Evolutionary conservation across 2,329 filamentous ascomycete species (phyloP), one percentile per base, ranked within the genome.

Genomic region (Sarocladiaceae sp.): DNA sequence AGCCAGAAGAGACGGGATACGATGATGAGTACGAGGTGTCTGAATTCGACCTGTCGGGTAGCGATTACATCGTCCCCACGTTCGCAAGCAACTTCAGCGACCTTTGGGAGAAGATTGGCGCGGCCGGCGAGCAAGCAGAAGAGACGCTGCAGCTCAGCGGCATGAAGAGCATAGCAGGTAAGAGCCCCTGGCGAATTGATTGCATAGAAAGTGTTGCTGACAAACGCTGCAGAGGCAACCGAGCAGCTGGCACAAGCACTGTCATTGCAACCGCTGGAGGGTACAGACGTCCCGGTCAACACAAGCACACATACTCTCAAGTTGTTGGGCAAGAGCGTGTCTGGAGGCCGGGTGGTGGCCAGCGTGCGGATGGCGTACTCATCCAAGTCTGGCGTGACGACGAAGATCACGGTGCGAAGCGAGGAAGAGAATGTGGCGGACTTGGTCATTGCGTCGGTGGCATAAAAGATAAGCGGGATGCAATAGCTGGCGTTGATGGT

Each of bases 1-100:
- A 96, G 66, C 87, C 91, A 1, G 93, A 98, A 64, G 89, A 95
- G 13, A 76, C 70, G 37, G 93, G 93, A 35, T 97, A 97, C 63
- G 91, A 97, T 44, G 93, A 98, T 58, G 93, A 98, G 68, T 98
- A 98, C 61, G 88, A 96, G 68, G 85, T 97, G 48, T 88, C 93
- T 50, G 89, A 96, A 60, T 81, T 97, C 49, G 90, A 96, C 50
- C 79, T 98, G 48, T 78, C 81, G 15, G 93, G 91, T 47, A 89
- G 88, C 53, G 93, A 98, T 65, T 98, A 96, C 65, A 82, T 98
- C 50, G 78, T 95, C 39, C 93, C 93, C 16, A 84, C 88, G 2
- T 98, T 95, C 64, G 90, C 90, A 15, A 86, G 90, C 62, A 95
- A 88, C 73, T 98, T 97, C 62, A 88, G 87, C 60, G 88, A 95